Evolutionary conservation across 202 grass and related monocot species (phyloP).

Genomic region (Carex arenaria): DNA sequence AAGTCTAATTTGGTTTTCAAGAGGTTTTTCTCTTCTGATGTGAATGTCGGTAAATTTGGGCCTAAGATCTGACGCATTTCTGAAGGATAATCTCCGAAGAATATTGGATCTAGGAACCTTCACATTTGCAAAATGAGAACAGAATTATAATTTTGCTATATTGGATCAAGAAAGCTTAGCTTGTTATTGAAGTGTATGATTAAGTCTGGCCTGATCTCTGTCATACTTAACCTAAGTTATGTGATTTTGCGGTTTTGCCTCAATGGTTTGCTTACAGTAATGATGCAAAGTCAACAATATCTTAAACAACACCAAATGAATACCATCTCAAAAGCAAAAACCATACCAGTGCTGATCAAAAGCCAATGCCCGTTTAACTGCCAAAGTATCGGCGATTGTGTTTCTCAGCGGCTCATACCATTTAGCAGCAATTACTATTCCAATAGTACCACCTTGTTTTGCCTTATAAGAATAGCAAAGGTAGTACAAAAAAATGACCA

Average conservation of each 20-base stretch:
- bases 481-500: neutral
- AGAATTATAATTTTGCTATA: neutral
- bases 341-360: slow-evolving; percentile 47
- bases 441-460: slow-evolving; percentile 53
- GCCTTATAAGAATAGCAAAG: slow-evolving; percentile 16
- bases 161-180: neutral
- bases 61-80: slow-evolving; percentile 48
- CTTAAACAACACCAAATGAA: neutral
- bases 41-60: slow-evolving; percentile 41
- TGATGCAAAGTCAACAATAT: neutral
- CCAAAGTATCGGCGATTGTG: slow-evolving; percentile 31
- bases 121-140: neutral
- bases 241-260: neutral
- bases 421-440: slow-evolving; percentile 32
- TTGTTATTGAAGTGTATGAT: neutral
- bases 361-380: slow-evolving; percentile 30
- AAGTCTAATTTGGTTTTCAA: slow-evolving; percentile 46
- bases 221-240: neutral
- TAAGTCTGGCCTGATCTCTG: neutral
- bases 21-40: slow-evolving; percentile 37
- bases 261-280: neutral
- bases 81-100: slow-evolving; percentile 51
- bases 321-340: neutral
- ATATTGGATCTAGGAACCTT: slow-evolving; percentile 60
- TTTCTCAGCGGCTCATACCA: slow-evolving; percentile 59